Conservation (phyloP, 805 yeast genomes). For the Myxozyma monticola region DNA sequence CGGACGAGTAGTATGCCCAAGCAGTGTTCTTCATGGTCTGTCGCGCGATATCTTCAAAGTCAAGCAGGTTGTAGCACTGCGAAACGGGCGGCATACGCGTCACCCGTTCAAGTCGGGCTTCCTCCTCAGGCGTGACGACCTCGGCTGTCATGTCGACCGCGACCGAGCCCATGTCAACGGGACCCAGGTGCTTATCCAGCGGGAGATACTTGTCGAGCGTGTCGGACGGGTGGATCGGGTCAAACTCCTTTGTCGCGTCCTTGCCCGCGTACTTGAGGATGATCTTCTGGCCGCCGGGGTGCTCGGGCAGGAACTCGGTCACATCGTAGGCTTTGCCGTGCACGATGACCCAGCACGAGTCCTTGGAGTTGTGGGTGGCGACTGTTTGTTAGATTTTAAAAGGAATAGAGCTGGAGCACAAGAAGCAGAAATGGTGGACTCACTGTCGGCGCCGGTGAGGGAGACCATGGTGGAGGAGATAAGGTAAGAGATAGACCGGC, state of each 20-base stretch:
- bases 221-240: constrained; percentile 90
- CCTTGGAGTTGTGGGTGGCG: constrained; percentile 53
- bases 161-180: constrained; percentile 38
- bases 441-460: constrained; percentile 9
- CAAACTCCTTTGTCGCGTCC: constrained; percentile 80
- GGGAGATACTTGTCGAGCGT: constrained; percentile 66
- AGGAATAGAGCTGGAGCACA: neutral
- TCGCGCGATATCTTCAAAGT: constrained; percentile 84
- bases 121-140: constrained; percentile 44
- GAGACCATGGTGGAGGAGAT: neutral
- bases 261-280: constrained; percentile 63
- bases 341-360: constrained; percentile 82
- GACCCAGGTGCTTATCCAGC: constrained; percentile 62
- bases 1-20: constrained; percentile 92
- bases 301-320: constrained; percentile 58
- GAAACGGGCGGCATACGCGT: constrained; percentile 66
- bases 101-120: constrained; percentile 44
- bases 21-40: constrained; percentile 74
- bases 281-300: constrained; percentile 62
- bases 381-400: constrained; percentile 33
- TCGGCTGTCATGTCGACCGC: constrained; percentile 25
- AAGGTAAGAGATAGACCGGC: neutral
- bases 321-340: constrained; percentile 79
- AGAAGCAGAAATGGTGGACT: neutral
- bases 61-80: constrained; percentile 73